These are phyloP conservation scores for Kwoniella sp. DNA, from an alignment of 768 basidiomycete genomes.

Conservation along the genomic window DNA sequence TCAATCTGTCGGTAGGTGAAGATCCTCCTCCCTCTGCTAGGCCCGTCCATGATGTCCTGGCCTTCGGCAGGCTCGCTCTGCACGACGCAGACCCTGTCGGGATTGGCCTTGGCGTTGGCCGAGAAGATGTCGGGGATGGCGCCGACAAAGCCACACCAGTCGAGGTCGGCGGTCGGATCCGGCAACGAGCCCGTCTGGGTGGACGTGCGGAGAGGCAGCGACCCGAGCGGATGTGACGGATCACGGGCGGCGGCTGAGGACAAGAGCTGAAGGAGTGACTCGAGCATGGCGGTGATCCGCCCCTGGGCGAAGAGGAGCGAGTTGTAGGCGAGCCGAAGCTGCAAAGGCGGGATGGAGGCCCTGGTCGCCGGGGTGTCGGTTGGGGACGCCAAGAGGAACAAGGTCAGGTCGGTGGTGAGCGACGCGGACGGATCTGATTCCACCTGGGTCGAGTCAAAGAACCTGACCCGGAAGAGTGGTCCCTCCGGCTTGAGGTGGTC, in stretches of 20 bases:
- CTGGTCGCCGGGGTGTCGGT: conserved; percentile 52
- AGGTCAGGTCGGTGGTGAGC: conserved; percentile 83
- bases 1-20: conserved; percentile 80
- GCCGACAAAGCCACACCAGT: conserved; percentile 97
- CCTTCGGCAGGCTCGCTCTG: conserved; percentile 54
- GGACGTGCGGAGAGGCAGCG: conserved; percentile 72
- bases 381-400: conserved; percentile 67
- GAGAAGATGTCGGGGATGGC: conserved; percentile 95
- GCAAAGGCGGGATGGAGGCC: conserved; percentile 68
- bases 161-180: conserved; percentile 75
- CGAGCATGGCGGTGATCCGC: conserved; percentile 72
- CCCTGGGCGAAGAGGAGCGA: conserved; percentile 80
- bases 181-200: conserved; percentile 69
- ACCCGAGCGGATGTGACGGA: conserved; percentile 63
- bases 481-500: conserved; percentile 57
- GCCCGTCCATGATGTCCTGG: conserved; percentile 43
- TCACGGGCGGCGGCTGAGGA: conserved; percentile 59
- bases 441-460: conserved; percentile 65
- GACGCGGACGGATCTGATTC: conserved; percentile 55
- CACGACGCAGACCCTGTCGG: conserved; percentile 81
- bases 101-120: conserved; percentile 70
- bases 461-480: conserved; percentile 82
- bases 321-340: conserved; percentile 85
- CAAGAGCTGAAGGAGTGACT: conserved; percentile 76
- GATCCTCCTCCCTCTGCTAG: conserved; percentile 56